Conservation (phyloP, 164 flowering plant species). For the Stephania yunnanensis region DNA sequence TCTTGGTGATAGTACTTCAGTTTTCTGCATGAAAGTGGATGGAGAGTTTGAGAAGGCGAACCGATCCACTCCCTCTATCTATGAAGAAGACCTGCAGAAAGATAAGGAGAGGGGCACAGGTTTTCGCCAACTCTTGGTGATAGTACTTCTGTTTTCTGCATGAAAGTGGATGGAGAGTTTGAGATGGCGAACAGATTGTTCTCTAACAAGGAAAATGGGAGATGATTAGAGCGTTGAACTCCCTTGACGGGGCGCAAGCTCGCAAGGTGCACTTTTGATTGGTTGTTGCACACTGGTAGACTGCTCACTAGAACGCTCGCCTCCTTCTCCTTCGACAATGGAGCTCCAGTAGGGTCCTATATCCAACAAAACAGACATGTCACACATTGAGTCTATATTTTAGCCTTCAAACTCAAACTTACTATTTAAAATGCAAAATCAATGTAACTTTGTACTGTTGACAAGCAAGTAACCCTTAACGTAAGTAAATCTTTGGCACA, state of each 20-base stretch:
- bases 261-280: slow-evolving; percentile 42
- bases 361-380: neutral
- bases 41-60: slow-evolving; percentile 24
- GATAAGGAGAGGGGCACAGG: slow-evolving; percentile 35
- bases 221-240: slow-evolving; percentile 18
- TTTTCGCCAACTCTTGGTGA: slow-evolving; percentile 37
- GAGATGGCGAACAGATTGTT: slow-evolving; percentile 44
- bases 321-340: slow-evolving; percentile 56
- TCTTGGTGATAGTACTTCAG: slow-evolving; percentile 37
- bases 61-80: slow-evolving; percentile 17
- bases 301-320: slow-evolving; percentile 33
- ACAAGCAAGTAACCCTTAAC: neutral
- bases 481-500: neutral
- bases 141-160: slow-evolving; percentile 24
- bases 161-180: slow-evolving; percentile 13
- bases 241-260: slow-evolving; percentile 44
- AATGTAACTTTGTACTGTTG: neutral
- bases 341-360: slow-evolving; percentile 69
- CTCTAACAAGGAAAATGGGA: slow-evolving; percentile 55
- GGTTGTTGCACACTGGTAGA: slow-evolving; percentile 53
- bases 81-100: slow-evolving; percentile 14
- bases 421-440: neutral
- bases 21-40: slow-evolving; percentile 14
- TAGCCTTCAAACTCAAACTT: neutral
- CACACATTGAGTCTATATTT: no score